Evolutionary conservation across 108 stramenopile species (phyloP).

Genomic region (Nannochloropsis salina): DNA sequence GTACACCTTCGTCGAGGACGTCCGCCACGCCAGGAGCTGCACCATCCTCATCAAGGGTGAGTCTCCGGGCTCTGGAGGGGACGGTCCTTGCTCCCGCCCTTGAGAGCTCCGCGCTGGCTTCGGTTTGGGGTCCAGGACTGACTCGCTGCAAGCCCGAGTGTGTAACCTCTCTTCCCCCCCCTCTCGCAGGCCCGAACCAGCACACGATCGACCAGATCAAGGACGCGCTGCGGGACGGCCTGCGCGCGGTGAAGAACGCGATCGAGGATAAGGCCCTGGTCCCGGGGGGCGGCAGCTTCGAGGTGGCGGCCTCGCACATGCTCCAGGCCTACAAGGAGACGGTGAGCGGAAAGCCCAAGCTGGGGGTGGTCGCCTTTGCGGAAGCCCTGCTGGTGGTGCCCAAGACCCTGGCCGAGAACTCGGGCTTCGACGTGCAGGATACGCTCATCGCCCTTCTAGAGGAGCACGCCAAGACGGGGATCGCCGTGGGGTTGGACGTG

Average conservation of each 20-base stretch:
- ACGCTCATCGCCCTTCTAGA: conserved; percentile 77
- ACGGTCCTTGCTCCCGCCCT: too few relatives aligned
- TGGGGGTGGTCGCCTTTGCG: conserved; percentile 93
- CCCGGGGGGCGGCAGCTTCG: conserved; percentile 95
- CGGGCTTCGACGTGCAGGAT: conserved; percentile 93
- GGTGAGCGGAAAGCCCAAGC: conserved; percentile 80
- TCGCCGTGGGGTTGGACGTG: conserved; percentile 86
- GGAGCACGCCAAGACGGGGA: conserved; percentile 55
- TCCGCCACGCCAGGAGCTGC: conserved; percentile 77
- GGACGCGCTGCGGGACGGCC: conserved; percentile 95
- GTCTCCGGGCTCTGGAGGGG: not conserved
- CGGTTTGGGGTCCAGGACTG: too few relatives aligned
- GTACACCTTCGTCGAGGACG: conserved; percentile 98
- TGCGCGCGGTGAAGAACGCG: conserved; percentile 91
- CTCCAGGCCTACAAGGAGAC: conserved; percentile 54
- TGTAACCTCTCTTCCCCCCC: not conserved
- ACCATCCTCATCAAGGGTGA: conserved; percentile 81
- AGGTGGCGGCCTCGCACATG: conserved; percentile 69
- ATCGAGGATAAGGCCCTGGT: conserved; percentile 86
- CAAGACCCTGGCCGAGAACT: conserved; percentile 95
- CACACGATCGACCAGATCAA: conserved; percentile 95
- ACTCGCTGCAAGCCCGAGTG: too few relatives aligned
- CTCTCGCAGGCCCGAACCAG: conserved; percentile 69
- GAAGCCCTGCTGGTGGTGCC: conserved; percentile 92
- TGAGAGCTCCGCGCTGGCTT: too few relatives aligned